Evolutionary conservation across 139 green algal species (phyloP), one percentile per base, ranked within the genome.

Genomic region (Zygnema circumcarinatum): DNA sequence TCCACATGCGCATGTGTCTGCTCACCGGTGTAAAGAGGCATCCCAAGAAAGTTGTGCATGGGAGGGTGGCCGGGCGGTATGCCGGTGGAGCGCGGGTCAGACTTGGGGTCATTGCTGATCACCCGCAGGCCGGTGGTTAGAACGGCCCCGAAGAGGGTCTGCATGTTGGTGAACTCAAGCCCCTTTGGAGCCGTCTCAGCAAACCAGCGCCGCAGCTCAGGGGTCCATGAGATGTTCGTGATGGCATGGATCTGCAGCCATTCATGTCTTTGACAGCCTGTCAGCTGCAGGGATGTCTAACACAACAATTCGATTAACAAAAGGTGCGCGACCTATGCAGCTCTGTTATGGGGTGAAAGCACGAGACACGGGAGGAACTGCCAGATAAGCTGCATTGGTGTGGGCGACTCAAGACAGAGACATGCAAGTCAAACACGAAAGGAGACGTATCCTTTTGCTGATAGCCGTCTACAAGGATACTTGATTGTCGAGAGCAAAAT

Each of bases 11-110:
- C n/a, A n/a, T n/a, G n/a, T n/a, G n/a, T n/a, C 73, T 1, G 16
- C 76, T 36, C 39, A 84, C 76, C 76, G 22, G 76, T 84, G 39
- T 79, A 84, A 11, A 84, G 76, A 16, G 76, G 76, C 47, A 84
- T 84, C 31, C 76, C 76, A 22, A 84, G 39, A 36, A 68, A 84
- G 38, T 84, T 79, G 76, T 79, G 21, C 16, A 84, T 84, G 1
- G 2, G 0, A 0, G 76, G 76, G 76, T 84, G 76, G 76, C 76
- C 76, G 3, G 21, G 21, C 2, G 76, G 76, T 1, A 84, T 62
- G 38, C 36, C 76, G 11, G 47, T 67, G 16, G 76, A 79, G 38
- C 76, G 39, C 20, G 76, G 76, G 35, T 84, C 76, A 22, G 29
- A 31, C 47, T 36, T 36, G 25, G 76, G 38, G 7, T 84, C 38